Percentiles rank a stretch among this genome's conserved stretches.
These are phyloP conservation scores for Kitagawia praeruptora DNA, from an alignment of 129 eudicot species.

Conservation along the genomic window DNA sequence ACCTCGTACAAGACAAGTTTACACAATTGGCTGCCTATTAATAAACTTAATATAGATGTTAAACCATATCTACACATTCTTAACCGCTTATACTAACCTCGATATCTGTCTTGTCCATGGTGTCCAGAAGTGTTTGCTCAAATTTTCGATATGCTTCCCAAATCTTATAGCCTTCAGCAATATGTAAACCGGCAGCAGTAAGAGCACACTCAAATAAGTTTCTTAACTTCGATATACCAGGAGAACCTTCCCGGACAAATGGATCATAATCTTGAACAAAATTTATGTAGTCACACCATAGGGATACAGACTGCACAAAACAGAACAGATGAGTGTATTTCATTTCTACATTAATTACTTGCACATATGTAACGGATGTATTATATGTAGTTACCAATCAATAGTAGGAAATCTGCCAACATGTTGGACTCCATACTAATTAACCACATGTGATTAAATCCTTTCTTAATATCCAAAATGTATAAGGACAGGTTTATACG, in stretches of 20 bases:
- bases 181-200: constrained; percentile 85
- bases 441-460: not conserved
- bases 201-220: constrained; percentile 87
- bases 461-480: not conserved
- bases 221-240: constrained; percentile 68
- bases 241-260: constrained; percentile 49
- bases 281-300: constrained; percentile 77
- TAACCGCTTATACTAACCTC: constrained; percentile 32
- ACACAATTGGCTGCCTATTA: not conserved
- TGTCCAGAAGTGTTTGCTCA: constrained; percentile 56
- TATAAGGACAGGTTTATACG: too few relatives aligned
- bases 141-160: constrained; percentile 76
- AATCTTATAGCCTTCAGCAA: constrained; percentile 71
- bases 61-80: not conserved
- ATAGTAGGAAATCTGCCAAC: not conserved
- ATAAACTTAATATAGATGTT: not conserved
- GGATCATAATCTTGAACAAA: constrained; percentile 70
- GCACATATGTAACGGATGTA: not conserved
- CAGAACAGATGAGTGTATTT: not conserved
- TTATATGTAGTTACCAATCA: not conserved
- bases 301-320: constrained; percentile 68
- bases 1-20: not conserved
- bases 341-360: not conserved
- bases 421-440: not conserved
- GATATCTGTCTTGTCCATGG: constrained; percentile 37